Base-by-base conservation (phyloP, 2,329 filamentous ascomycete species). In the Davidsoniella neocaledoniae region DNA sequence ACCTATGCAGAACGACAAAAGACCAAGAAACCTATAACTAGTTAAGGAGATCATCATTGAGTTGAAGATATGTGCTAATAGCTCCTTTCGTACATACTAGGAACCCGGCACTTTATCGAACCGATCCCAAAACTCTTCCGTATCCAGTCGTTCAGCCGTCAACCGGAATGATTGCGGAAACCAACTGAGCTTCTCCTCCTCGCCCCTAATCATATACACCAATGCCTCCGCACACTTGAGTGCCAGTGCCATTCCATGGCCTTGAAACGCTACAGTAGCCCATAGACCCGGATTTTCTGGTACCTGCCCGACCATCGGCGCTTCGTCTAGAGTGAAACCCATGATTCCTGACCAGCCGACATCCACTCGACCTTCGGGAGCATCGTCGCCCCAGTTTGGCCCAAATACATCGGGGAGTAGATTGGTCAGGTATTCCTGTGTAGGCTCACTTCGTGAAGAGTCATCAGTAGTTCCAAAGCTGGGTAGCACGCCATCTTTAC, bases 201-300 rank as follows among this genome's bases (percentile, higher is more conserved):
- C 54, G 1, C 58, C 63, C 38, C 61, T 55, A 54, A 79, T 68
- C 72, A 80, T 77, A 26, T 64, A 62, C 1, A 69, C 72, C 52
- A 82, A 56, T 0, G 71, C 78, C 55, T 71, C 68, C 0, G 76
- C 76, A 25, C 70, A 73, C 58, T 76, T 72, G 64, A 76, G 73
- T 49, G 75, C 76, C 29, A 76, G 60, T 1, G 77, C 77, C 79
- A 81, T 82, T 0, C 77, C 77, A 59, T 82, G 76, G 1, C 79
- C 79, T 55, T 79, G 78, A 55, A 82, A 82, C 5, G 74, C 70
- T 2, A 72, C 74, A 29, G 69, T 67, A 1, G 78, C 63, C 67
- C 72, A 79, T 19, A 81, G 57, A 1, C 68, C 66, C 4, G 63
- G 55, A 40, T 68, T 60, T 0, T 59, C 65, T 2, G 67, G 66